Base-by-base conservation (phyloP, 768 basidiomycete genomes). In the Phanerochaete sordida region DNA sequence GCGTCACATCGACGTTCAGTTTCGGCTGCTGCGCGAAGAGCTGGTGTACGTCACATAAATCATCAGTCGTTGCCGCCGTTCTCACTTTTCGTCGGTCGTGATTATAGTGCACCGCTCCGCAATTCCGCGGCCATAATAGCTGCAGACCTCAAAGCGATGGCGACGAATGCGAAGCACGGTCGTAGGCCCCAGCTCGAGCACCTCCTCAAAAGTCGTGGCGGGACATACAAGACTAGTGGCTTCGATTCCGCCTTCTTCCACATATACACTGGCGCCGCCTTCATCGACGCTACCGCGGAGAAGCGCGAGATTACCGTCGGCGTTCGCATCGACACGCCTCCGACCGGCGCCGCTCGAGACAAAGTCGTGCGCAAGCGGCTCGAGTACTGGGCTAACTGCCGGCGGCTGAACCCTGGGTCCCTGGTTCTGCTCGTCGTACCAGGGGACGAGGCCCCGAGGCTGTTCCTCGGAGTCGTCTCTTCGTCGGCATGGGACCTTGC, bases 21-120 rank as follows among this genome's bases (percentile, higher is more conserved):
- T 88, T 69, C 82, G 90, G 35, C 76, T 91, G 0, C 72, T 91
- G 39, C 76, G 90, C 43, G 90, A 91, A 63, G 90, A 92, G 58
- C 71, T 88, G 21, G 86, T 79, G 82, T 87, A 64, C 26, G 82
- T 66, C n/a, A 16, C 9, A 49, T n/a, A 11, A 33, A 11, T 4
- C 39, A 4, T 19, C 35, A 19, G 19, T 23, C 43, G 37, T 31
- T 24, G n/a, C n/a, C 35, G 19, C 15, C 26, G 44, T 47, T 30
- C 44, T 35, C 33, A n/a, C 28, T 37, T 21, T 9, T 37, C 15
- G 3, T 24, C 21, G 13, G 44, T 9, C 28, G 21, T 23, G 21
- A 9, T 56, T 19, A 46, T 45, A 6, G 13, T 13, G 1, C 44
- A 69, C 66, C 47, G 11, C 66, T 68, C 35, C 65, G 68, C n/a